Base-by-base conservation (phyloP, 441 rosid species). In the Cnidoscolus chayamansa region DNA sequence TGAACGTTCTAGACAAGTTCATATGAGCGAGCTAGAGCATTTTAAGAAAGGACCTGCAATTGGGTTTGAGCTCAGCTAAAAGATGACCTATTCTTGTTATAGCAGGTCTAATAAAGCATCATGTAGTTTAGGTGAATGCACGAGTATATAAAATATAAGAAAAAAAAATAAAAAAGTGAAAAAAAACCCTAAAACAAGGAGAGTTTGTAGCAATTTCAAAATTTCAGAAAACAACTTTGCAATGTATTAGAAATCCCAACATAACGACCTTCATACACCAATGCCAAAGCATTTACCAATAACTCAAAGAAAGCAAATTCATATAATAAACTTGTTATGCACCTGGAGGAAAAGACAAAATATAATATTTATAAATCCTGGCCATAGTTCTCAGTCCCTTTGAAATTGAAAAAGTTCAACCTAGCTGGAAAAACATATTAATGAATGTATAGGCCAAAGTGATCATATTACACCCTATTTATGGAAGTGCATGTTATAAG, bases 381-480 rank as follows among this genome's bases (percentile, higher is more conserved):
- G 8, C 15, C 49, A 54, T 47, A 60, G 37, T 35, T 50, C 60
- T 15, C 19, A 50, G 43, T 53, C 63, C 53, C 32, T 17, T 40
- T 40, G 6, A 40, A 54, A 55, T 35, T 37, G 25, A 17, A 43
- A 35, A 71, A 16, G 60, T 35, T 54, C 70, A 65, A 25, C 45
- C 16, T 20, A 56, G 76, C 65, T 19, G 37, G 71, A 73, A 73
- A 57, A 15, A 16, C 74, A 73, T 31, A 37, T 25, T 2, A 43
- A 10, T 20, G 35, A 70, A 45, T 25, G 8, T 57, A 30, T 47
- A 43, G 45, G 17, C 56, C 65, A 72, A 65, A 45, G 25, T 25
- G 25, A 25, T 25, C 25, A 25, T 25, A 25, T 25, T 25, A 25
- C 25, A 25, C 25, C 25, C 25, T 12, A 19, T 2, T 32, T 10